A percentile compares a stretch with the other conserved stretches of the same genome.
Conservation (phyloP, 257 asterid species). For the Verbascum thapsus region DNA sequence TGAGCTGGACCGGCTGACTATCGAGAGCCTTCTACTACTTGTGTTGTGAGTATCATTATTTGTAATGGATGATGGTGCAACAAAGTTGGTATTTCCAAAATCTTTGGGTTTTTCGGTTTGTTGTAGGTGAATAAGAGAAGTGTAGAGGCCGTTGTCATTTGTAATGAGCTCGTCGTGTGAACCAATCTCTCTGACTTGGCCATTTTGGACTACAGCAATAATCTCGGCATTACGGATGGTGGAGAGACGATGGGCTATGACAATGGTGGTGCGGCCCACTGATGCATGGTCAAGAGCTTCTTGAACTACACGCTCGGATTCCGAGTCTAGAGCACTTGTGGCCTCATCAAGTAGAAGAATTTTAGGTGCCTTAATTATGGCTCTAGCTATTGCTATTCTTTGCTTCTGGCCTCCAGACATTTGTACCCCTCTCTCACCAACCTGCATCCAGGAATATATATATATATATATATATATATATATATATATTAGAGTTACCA, state of each 20-base stretch:
- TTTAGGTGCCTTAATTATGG: constrained; percentile 65
- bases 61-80: constrained; percentile 2
- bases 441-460: too few species aligned
- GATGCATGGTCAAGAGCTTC: constrained; percentile 36
- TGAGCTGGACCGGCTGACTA: constrained; percentile 50
- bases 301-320: constrained; percentile 41
- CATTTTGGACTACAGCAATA: constrained; percentile 58
- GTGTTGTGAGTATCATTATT: constrained; percentile 29
- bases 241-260: constrained; percentile 38
- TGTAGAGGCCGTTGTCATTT: constrained; percentile 42
- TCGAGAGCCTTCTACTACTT: constrained; percentile 24
- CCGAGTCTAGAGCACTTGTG: constrained; percentile 78
- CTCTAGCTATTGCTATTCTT: constrained; percentile 78
- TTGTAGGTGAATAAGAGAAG: constrained; percentile 55
- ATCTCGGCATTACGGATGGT: constrained; percentile 39
- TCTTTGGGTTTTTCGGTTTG: constrained; percentile 39
- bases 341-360: constrained; percentile 82
- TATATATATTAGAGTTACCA: too few species aligned
- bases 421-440: constrained; percentile 81
- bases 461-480: too few species aligned
- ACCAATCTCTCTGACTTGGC: constrained; percentile 55
- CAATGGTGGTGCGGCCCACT: constrained; percentile 29
- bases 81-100: background rate
- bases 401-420: constrained; percentile 91
- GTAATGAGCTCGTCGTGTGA: constrained; percentile 47